Evolutionary conservation across 768 basidiomycete genomes (phyloP), one percentile per base, ranked within the genome.

Genomic region (Rhizopogon salebrosus): DNA sequence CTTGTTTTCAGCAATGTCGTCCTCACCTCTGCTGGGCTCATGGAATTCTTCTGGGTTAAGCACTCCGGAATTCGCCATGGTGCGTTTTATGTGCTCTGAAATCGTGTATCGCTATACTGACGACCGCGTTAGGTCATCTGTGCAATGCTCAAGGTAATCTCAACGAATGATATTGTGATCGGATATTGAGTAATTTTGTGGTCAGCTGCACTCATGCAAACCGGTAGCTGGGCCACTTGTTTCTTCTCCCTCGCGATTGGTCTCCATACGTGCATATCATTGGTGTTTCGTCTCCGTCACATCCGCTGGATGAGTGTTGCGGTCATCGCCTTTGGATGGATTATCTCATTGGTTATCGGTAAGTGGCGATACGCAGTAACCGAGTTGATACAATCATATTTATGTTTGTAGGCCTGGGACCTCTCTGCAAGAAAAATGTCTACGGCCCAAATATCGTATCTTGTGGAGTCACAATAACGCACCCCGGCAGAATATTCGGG

Each of bases 171-270:
- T 36, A 34, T 8, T 16, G 26, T 29, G 20, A 29, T 48, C 38
- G 31, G 10, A 48, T 39, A 50, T 45, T 49, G 36, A 54, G 34
- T 39, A 35, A 45, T 18, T 20, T 24, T 46, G 45, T 34, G 7
- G 38, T 38, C 51, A 88, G 86, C 75, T 36, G 62, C 73, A 45
- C 57, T 88, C 34, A 80, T 77, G 73, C 80, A 87, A 60, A 70
- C 85, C 22, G 85, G 82, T 22, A 78, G 82, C 57, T 79, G 80
- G 65, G 71, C 79, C 2, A 76, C 74, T 14, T 80, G 80, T 16
- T 87, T 79, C 68, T 91, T 89, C 65, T 84, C 80, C 2, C 73
- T 77, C 9, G 73, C 76, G 5, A 83, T 87, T 57, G 82, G 83
- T 0, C 59, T 87, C 9, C 87, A 90, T 64, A 81, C 83, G 0